Evolutionary conservation across 2,329 filamentous ascomycete species (phyloP).

Genomic region (Lachnellula cervina): DNA sequence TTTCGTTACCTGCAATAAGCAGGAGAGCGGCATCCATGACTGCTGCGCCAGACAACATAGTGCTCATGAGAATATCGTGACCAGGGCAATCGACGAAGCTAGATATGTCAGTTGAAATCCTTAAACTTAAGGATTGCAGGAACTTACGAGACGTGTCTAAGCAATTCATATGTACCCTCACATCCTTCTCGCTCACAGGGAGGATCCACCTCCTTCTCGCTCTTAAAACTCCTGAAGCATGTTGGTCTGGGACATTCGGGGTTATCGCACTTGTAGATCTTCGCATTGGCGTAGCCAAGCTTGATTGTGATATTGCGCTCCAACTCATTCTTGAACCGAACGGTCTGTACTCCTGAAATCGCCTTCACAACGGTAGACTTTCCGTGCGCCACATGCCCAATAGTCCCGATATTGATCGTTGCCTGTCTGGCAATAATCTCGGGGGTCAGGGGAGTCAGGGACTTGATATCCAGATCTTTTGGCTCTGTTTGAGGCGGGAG

Average conservation of each 20-base stretch:
- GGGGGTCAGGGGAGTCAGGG: conserved; percentile 78
- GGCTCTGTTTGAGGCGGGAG: conserved; percentile 92
- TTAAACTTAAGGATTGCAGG: not conserved
- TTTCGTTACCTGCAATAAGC: conserved; percentile 96
- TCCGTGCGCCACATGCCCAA: conserved; percentile 97
- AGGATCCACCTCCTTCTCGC: conserved; percentile 97
- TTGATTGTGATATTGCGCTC: conserved; percentile 99
- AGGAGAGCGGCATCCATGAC: conserved; percentile 99
- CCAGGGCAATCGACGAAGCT: conserved; percentile 98
- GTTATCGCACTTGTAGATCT: conserved; percentile 99
- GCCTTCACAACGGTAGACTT: conserved; percentile 99
- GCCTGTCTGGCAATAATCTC: conserved; percentile 98
- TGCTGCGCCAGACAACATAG: conserved; percentile 97
- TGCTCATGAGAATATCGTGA: conserved; percentile 99
- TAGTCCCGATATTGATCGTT: conserved; percentile 98
- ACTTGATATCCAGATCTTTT: conserved; percentile 76
- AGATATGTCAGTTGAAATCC: conserved; percentile 26
- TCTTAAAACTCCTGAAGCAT: conserved; percentile 97
- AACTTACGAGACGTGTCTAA: conserved; percentile 87
- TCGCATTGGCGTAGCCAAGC: conserved; percentile 97
- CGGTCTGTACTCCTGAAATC: conserved; percentile 97
- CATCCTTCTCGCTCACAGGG: conserved; percentile 94
- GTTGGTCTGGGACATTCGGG: conserved; percentile 83
- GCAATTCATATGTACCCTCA: conserved; percentile 75
- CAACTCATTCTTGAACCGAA: conserved; percentile 99